These are phyloP conservation scores for Colletotrichum orchidophilum DNA, from an alignment of 2,329 filamentous ascomycete genomes.

Conservation along the genomic window DNA sequence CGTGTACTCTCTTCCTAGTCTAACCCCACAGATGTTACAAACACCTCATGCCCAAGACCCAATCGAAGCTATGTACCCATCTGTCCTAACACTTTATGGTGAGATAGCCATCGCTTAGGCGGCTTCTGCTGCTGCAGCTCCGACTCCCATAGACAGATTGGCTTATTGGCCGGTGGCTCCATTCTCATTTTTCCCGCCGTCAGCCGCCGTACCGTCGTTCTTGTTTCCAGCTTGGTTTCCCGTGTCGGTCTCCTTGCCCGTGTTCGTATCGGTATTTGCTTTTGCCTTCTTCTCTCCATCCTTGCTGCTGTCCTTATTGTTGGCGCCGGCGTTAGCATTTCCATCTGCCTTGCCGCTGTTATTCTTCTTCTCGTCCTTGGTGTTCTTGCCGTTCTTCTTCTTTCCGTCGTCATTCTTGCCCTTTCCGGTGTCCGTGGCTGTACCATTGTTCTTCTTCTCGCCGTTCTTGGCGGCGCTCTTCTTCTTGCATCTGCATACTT, in stretches of 20 bases:
- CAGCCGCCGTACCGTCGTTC: neutral
- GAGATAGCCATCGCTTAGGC: neutral
- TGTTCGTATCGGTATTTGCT: neutral
- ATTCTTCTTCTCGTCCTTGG: slow-evolving; percentile 2
- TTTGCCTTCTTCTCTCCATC: slow-evolving; percentile 6
- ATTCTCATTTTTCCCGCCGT: neutral
- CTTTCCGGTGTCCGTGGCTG: neutral
- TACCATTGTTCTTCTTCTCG: neutral
- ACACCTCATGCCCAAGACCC: neutral
- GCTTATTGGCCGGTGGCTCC: neutral
- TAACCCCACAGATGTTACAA: neutral
- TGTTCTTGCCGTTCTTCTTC: neutral
- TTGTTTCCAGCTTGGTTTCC: neutral
- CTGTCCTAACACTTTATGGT: neutral
- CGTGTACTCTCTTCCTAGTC: too few species aligned
- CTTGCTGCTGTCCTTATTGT: neutral
- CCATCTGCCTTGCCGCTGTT: neutral
- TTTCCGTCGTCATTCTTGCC: slow-evolving; percentile 7
- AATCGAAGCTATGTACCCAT: neutral
- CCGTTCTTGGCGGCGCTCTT: neutral
- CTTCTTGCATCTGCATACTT: slow-evolving; percentile 18
- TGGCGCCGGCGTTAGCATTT: neutral
- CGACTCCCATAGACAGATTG: neutral
- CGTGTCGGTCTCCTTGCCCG: neutral
- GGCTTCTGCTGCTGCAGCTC: neutral